Evolutionary conservation across 2,329 filamentous ascomycete species (phyloP).

Genomic region (Ophiostoma himal-ulmi): DNA sequence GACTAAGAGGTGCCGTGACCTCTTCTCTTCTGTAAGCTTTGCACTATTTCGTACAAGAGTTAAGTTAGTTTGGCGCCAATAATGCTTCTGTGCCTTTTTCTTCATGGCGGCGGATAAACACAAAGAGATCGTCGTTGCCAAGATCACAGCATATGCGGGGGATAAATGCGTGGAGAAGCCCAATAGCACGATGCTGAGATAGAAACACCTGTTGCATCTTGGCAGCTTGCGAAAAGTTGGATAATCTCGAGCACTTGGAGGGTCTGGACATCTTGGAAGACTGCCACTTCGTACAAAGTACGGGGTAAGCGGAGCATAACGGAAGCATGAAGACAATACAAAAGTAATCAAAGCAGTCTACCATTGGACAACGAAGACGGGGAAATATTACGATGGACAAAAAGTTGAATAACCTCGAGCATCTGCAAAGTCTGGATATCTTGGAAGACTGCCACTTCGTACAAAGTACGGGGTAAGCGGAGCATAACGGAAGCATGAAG

Average conservation of each 20-base stretch:
- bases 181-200: background rate
- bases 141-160: background rate
- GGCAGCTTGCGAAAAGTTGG: background rate
- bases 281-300: background rate
- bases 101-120: background rate
- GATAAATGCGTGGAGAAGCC: background rate
- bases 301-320: background rate
- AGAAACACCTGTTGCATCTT: background rate
- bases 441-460: no score
- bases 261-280: background rate
- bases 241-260: background rate
- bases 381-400: background rate
- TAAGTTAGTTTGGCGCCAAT: background rate
- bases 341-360: background rate
- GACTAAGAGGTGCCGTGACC: background rate
- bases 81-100: background rate
- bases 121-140: background rate
- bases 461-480: no score
- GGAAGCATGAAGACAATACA: background rate
- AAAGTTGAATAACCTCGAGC: no score
- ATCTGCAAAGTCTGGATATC: no score
- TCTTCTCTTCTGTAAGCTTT: background rate
- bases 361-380: background rate
- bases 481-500: no score
- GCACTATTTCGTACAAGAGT: background rate